Evolutionary conservation across 129 eudicot genomes (phyloP).

Genomic region (Daucus carota): DNA sequence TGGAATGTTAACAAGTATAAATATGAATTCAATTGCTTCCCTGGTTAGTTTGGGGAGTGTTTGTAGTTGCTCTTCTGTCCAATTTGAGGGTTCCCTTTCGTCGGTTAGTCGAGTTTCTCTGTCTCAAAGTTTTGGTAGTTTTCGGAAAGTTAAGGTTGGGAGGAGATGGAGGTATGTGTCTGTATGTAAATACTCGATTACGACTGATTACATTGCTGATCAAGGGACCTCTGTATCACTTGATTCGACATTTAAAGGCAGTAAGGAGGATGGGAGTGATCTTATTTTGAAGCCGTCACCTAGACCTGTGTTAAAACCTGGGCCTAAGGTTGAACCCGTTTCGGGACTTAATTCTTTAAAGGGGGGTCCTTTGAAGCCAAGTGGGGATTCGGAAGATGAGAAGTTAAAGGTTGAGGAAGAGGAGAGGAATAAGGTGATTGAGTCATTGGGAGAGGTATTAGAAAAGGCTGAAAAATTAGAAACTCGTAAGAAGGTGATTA

Average conservation of each 20-base stretch:
- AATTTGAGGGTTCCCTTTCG: slow-evolving; percentile 51
- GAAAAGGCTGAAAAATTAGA: slow-evolving; percentile 83
- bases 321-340: slow-evolving; percentile 31
- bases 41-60: slow-evolving; percentile 76
- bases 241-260: slow-evolving; percentile 44
- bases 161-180: slow-evolving; percentile 69
- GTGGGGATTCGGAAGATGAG: slow-evolving; percentile 23
- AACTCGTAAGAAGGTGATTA: slow-evolving; percentile 30
- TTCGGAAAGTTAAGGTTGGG: slow-evolving; percentile 44
- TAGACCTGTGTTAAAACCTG: slow-evolving; percentile 60
- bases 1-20: slow-evolving; percentile 27
- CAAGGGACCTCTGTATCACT: slow-evolving; percentile 60
- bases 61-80: slow-evolving; percentile 52
- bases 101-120: slow-evolving; percentile 46
- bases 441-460: slow-evolving; percentile 69
- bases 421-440: slow-evolving; percentile 72
- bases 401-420: slow-evolving; percentile 27
- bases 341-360: slow-evolving; percentile 20
- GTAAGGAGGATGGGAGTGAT: slow-evolving; percentile 47
- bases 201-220: slow-evolving; percentile 66
- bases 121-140: slow-evolving; percentile 44
- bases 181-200: slow-evolving; percentile 69
- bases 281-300: slow-evolving; percentile 62
- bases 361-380: slow-evolving; percentile 27
- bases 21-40: slow-evolving; percentile 82